Evolutionary conservation across 75 land plant genomes (phyloP).

Genomic region (Pinus taeda): DNA sequence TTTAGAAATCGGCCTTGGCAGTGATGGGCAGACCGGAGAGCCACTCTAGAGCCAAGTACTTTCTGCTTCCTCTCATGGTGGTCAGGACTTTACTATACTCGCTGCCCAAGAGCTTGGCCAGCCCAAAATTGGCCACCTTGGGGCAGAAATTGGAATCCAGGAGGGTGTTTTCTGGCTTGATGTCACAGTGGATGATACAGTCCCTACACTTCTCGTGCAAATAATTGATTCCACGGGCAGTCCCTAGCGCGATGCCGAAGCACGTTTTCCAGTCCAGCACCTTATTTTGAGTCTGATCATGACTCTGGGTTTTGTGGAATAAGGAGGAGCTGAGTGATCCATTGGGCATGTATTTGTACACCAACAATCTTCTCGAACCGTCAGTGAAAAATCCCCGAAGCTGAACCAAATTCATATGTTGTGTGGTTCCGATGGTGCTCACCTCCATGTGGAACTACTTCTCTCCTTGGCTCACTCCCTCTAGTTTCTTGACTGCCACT

Average conservation of each 20-base stretch:
- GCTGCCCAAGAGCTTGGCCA: slow-evolving; percentile 49
- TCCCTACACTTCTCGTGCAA: slow-evolving; percentile 70
- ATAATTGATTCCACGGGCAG: slow-evolving; percentile 69
- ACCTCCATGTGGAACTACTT: slow-evolving; percentile 21
- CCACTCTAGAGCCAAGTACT: slow-evolving; percentile 82
- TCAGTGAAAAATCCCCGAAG: slow-evolving; percentile 55
- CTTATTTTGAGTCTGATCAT: background rate
- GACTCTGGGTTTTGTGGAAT: slow-evolving; percentile 5
- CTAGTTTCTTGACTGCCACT: slow-evolving; percentile 35
- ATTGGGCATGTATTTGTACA: slow-evolving; percentile 42
- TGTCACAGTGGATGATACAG: slow-evolving; percentile 74
- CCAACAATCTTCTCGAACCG: slow-evolving; percentile 43
- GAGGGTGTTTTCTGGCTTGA: slow-evolving; percentile 80
- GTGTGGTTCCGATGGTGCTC: slow-evolving; percentile 23
- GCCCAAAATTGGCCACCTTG: slow-evolving; percentile 77
- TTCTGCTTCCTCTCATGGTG: slow-evolving; percentile 55
- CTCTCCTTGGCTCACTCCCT: slow-evolving; percentile 10
- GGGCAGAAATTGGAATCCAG: slow-evolving; percentile 64
- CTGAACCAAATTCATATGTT: slow-evolving; percentile 21
- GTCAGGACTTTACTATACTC: slow-evolving; percentile 47
- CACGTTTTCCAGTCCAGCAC: slow-evolving; percentile 56
- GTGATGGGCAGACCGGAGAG: slow-evolving; percentile 31
- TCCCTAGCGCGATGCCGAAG: slow-evolving; percentile 59
- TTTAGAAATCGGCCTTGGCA: slow-evolving; percentile 73
- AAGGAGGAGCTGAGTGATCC: slow-evolving; percentile 26